Percentiles rank a stretch among this genome's conserved stretches.
Conservation (phyloP, 768 basidiomycete genomes). For the Rhodotorula paludigena region DNA sequence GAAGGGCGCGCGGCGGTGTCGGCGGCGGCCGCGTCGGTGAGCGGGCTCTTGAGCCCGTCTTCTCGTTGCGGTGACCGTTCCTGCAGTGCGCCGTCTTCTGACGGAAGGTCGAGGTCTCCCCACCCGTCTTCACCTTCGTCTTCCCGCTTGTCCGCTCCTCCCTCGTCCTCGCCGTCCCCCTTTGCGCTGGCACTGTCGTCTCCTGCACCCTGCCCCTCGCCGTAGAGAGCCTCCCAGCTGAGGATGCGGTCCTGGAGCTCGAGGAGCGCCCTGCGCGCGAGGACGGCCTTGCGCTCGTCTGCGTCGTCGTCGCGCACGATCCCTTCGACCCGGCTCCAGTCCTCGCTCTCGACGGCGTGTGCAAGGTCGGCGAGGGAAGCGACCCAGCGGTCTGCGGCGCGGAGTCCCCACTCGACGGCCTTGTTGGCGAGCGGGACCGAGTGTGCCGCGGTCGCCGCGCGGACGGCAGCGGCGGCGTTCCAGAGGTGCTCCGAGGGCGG, state of each 20-base stretch:
- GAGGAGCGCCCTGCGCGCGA: conserved; percentile 43
- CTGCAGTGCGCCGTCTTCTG: conserved; percentile 45
- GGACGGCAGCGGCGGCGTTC: conserved; percentile 63
- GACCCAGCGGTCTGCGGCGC: conserved; percentile 52
- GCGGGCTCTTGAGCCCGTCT: not conserved
- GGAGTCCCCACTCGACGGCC: conserved; percentile 62
- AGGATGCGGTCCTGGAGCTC: conserved; percentile 23
- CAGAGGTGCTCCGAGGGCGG: conserved; percentile 53
- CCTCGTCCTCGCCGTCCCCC: conserved; percentile 40
- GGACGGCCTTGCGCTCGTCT: not conserved
- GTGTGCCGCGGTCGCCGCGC: conserved; percentile 61
- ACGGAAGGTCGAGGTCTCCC: conserved; percentile 22
- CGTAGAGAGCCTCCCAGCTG: conserved; percentile 34
- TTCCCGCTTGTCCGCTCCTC: conserved; percentile 35
- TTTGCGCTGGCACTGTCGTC: conserved; percentile 26
- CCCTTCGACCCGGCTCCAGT: not conserved
- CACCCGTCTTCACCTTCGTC: conserved; percentile 35
- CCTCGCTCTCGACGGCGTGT: not conserved
- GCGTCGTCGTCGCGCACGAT: not conserved
- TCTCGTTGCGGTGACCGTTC: conserved; percentile 3
- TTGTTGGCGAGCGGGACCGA: conserved; percentile 56
- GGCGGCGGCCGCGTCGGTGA: not conserved
- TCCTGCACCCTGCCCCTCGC: conserved; percentile 26
- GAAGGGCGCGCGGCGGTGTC: conserved; percentile 39
- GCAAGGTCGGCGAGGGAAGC: not conserved